Base-by-base conservation (phyloP, 1,284 basidiomycete species). In the Cryptococcus sp. region DNA sequence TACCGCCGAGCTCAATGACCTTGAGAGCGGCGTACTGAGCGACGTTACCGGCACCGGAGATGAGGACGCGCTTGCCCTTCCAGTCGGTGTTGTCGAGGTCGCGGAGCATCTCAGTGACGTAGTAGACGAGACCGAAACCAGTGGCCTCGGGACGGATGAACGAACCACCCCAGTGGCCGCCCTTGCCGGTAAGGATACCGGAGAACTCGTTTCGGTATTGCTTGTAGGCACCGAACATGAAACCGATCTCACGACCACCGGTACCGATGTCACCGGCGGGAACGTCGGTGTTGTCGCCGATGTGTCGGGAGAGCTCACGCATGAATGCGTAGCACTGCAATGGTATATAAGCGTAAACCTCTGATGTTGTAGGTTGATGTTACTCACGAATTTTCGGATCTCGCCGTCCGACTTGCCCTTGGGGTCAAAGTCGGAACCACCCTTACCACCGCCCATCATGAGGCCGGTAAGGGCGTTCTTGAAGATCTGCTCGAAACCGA, bases 391-490 rank as follows among this genome's bases (percentile, higher is more conserved):
- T 59, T 86, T 82, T 60, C 87, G 82, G 72, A 90, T 88, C 80
- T 89, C 88, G 68, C 77, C 80, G 80, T 89, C 87, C 40, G 84
- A 85, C 80, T 88, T 89, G 73, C 88, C 88, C 84, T 90, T 89
- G 74, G 88, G 88, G 80, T 89, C 86, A 69, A 89, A 90, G 80
- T 89, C 87, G 52, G 82, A 82, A 62, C 80, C 86, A 78, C 86
- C 86, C 79, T 88, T 87, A 65, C 81, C 83, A 72, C 88, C 88
- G 67, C 88, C 88, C 84, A 89, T 89, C 78, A 81, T 84, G 61
- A 89, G 81, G 49, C 88, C 88, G 26, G 89, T 89, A 34, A 91
- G 82, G 40, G 89, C 88, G 78, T 91, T 91, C 80, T 90, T 90
- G 84, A 90, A 89, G 68, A 85, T 87, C 77, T 86, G 85, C 80